Evolutionary conservation across 345 rosid genomes (phyloP).

Genomic region (Iberis pinnata): DNA sequence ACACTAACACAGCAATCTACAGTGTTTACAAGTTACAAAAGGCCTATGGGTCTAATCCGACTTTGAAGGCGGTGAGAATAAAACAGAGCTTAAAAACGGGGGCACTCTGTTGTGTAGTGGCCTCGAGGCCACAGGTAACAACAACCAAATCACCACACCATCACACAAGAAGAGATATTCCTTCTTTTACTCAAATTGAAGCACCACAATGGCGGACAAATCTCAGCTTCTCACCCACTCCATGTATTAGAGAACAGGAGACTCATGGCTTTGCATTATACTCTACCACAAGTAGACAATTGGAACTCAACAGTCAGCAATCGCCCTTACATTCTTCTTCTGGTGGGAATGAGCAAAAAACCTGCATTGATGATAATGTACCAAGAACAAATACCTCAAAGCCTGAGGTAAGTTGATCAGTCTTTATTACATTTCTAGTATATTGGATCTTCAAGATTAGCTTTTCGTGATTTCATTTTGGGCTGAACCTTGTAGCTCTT

Average conservation of each 20-base stretch:
- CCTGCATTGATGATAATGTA: no score
- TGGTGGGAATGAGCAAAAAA: slow-evolving; percentile 51
- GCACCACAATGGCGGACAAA: slow-evolving; percentile 70
- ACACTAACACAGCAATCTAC: no score
- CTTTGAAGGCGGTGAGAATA: neutral
- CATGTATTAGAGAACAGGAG: slow-evolving; percentile 52
- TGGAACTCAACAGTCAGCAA: slow-evolving; percentile 57
- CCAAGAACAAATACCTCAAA: slow-evolving; percentile 46
- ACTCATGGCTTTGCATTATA: slow-evolving; percentile 36
- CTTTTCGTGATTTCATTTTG: neutral
- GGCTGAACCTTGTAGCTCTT: slow-evolving; percentile 9
- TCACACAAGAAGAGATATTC: slow-evolving; percentile 24
- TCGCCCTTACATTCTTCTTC: slow-evolving; percentile 54
- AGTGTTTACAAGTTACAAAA: no score
- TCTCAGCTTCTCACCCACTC: slow-evolving; percentile 75
- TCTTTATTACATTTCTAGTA: neutral
- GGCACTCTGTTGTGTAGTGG: slow-evolving; percentile 92
- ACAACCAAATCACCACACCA: slow-evolving; percentile 39
- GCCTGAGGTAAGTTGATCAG: slow-evolving; percentile 40
- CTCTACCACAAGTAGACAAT: slow-evolving; percentile 40
- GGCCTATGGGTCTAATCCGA: no score
- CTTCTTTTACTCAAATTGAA: slow-evolving; percentile 38
- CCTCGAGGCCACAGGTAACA: slow-evolving; percentile 71
- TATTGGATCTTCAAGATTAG: no score
- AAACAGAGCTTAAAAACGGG: slow-evolving; percentile 55